These are phyloP conservation scores for Gracilariopsis chorda DNA, from an alignment of 23 red algal species.

Conservation along the genomic window DNA sequence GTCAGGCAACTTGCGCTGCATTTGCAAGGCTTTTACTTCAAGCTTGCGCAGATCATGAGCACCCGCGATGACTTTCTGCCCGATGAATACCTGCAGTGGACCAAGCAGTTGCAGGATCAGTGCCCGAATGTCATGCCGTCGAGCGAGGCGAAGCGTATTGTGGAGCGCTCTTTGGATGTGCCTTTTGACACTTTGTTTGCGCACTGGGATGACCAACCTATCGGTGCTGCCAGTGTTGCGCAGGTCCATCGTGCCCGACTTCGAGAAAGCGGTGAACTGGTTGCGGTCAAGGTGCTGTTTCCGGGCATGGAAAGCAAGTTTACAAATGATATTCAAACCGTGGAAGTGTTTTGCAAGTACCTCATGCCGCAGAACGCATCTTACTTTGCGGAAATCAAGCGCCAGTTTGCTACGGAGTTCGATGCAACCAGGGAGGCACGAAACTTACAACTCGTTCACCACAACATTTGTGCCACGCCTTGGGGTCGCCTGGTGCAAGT, in stretches of 20 bases:
- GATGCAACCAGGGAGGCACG: constrained; percentile 71
- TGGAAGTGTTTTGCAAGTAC: constrained; percentile 77
- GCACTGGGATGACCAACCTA: constrained; percentile 51
- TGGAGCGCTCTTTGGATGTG: constrained; percentile 12
- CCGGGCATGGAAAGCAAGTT: constrained; percentile 74
- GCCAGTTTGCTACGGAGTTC: constrained; percentile 82
- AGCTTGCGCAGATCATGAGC: constrained; percentile 69
- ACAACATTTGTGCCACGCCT: constrained; percentile 11
- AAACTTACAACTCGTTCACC: constrained; percentile 60
- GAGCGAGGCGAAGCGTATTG: constrained; percentile 29
- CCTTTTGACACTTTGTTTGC: constrained; percentile 52
- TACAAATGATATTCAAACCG: constrained; percentile 68
- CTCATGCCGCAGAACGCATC: constrained; percentile 71
- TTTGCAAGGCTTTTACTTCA: constrained; percentile 82
- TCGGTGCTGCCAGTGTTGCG: constrained; percentile 74
- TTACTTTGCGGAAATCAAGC: constrained; percentile 65
- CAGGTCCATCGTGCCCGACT: constrained; percentile 80
- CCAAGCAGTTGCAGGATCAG: constrained; percentile 75
- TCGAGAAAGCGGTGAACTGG: neutral
- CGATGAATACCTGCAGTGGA: constrained; percentile 65
- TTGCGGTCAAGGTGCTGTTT: constrained; percentile 82
- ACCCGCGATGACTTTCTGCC: constrained; percentile 85
- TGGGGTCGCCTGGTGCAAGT: constrained; percentile 55
- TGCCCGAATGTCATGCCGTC: constrained; percentile 48
- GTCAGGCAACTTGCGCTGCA: constrained; percentile 40